Evolutionary conservation across 2,329 filamentous ascomycete genomes (phyloP), one percentile per base, ranked within the genome.

Genomic region (Fusarium sp.): DNA sequence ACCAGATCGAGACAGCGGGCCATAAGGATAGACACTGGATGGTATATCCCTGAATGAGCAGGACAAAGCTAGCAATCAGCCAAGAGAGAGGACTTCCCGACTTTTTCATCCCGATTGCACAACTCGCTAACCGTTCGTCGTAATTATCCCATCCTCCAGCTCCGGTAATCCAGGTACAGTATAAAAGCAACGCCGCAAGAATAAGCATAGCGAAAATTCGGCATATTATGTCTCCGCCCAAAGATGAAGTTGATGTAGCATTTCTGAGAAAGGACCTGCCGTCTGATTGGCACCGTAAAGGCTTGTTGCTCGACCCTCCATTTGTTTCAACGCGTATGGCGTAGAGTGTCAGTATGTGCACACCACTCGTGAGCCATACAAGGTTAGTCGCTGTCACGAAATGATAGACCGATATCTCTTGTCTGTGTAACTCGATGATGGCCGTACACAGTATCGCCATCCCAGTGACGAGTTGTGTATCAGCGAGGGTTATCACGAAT

Each of bases 181-280:
- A 55, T 1, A 55, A 3, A 8, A 55, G 5, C 8, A 55, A 14
- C 3, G 24, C 51, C 11, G 35, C 51, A 10, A 55, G 51, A 4
- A 28, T 4, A 38, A 55, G 51, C 35, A 55, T 55, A 6, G 24
- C 32, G 11, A n/a, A 13, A 41, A 55, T 10, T 9, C 51, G 51
- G 14, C 24, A 55, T 8, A 22, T 17, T 8, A 55, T 41, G 4
- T 17, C 51, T 28, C 11, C 14, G 0, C 51, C 24, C 7, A 55
- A 8, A 1, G 20, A 17, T 7, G 24, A 41, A 10, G 4, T 4
- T 3, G 4, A 18, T 2, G 2, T 2, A 55, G 10, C 5, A 10
- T 53, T 36, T 8, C 5, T 22, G 10, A 5, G 10, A 9, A 26
- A 22, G 0, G 35, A 17, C 24, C 35, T 28, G 11, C 13, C 14